Evolutionary conservation across 441 rosid species (phyloP).

Genomic region (Flueggea neowawraea): DNA sequence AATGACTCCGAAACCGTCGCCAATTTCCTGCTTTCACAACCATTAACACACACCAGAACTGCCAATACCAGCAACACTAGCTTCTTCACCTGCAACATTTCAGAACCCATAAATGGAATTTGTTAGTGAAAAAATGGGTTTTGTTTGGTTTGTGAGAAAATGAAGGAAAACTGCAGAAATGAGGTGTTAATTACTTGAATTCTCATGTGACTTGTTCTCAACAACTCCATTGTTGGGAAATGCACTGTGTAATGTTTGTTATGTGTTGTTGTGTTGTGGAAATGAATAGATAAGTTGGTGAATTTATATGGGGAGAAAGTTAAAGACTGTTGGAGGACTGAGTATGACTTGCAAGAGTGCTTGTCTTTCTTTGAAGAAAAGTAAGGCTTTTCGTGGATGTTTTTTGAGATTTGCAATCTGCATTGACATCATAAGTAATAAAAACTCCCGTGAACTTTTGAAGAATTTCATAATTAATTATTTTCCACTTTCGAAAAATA

Average conservation of each 20-base stretch:
- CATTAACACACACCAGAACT: conserved; percentile 16
- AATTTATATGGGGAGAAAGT: conserved; percentile 20
- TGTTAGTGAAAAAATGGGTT: no score
- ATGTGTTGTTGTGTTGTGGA: conserved; percentile 1
- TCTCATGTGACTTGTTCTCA: conserved; percentile 11
- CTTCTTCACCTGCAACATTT: conserved; percentile 21
- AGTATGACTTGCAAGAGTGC: not conserved
- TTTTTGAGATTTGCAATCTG: not conserved
- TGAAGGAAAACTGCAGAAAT: not conserved
- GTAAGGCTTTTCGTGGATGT: conserved; percentile 14
- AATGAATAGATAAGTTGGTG: conserved; percentile 2
- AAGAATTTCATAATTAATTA: no score
- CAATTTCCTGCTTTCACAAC: conserved; percentile 39
- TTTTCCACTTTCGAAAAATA: no score
- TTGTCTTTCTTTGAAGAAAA: conserved; percentile 27
- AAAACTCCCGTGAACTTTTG: not conserved
- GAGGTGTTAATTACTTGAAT: conserved; percentile 15
- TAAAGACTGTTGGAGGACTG: not conserved
- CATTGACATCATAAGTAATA: not conserved
- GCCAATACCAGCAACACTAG: conserved; percentile 20
- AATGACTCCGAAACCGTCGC: conserved; percentile 20
- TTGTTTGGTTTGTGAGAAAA: conserved; percentile 7
- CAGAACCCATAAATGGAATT: no score
- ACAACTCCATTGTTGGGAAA: conserved; percentile 15
- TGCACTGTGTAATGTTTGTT: conserved; percentile 4